Percentiles rank a stretch among this genome's conserved stretches.
These are phyloP conservation scores for Adansonia gregorii DNA, from an alignment of 441 rosid species.

Conservation along the genomic window DNA sequence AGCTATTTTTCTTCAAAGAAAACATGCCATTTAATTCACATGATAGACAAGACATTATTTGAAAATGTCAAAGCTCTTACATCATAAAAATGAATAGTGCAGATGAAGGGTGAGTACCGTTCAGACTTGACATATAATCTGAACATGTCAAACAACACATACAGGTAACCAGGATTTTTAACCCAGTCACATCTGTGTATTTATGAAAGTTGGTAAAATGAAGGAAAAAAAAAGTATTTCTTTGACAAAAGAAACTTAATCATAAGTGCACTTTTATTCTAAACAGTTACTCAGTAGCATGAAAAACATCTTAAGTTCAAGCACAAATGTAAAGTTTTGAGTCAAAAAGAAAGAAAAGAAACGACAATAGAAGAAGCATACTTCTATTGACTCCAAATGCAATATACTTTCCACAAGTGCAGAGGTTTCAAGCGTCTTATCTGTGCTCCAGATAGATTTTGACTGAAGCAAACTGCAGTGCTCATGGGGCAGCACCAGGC, in stretches of 20 bases:
- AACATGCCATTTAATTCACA: background rate
- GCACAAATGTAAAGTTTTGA: background rate
- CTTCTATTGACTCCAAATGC: slow-evolving; percentile 90
- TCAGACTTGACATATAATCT: background rate
- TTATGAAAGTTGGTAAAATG: background rate
- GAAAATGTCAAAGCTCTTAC: slow-evolving; percentile 1
- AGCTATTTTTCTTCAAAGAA: slow-evolving; percentile 7
- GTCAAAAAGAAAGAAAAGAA: background rate
- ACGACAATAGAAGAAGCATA: slow-evolving; percentile 33
- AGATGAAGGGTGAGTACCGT: background rate
- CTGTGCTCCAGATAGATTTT: slow-evolving; percentile 88
- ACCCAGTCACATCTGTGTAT: background rate
- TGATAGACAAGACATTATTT: background rate
- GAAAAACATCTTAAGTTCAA: background rate
- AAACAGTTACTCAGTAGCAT: background rate
- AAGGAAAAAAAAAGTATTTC: background rate
- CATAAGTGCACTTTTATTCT: background rate
- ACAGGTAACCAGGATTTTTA: background rate
- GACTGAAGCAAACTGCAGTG: slow-evolving; percentile 67
- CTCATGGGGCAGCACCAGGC: slow-evolving; percentile 73
- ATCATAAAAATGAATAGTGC: background rate
- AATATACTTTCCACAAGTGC: slow-evolving; percentile 77
- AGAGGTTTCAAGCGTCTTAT: slow-evolving; percentile 57
- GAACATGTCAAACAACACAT: slow-evolving; percentile 14
- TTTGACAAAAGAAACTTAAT: background rate